Evolutionary conservation across 1,284 basidiomycete species (phyloP).

Genomic region (Papiliotrema terrestris): DNA sequence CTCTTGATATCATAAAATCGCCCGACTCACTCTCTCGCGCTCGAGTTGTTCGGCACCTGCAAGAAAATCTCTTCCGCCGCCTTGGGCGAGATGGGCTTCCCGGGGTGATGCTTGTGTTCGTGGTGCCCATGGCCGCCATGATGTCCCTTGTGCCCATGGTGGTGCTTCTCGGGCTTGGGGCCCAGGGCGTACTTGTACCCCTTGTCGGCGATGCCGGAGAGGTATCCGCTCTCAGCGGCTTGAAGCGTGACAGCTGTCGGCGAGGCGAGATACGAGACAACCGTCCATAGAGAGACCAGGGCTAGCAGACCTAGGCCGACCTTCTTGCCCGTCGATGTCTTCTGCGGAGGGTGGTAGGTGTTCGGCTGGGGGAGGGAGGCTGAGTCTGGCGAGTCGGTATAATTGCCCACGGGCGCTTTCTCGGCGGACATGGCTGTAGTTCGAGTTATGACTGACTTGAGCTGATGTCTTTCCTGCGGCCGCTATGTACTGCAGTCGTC

Average conservation of each 20-base stretch:
- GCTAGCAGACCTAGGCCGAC: neutral
- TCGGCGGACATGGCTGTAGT: too few species aligned
- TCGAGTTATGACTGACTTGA: too few species aligned
- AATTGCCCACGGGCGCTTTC: too few species aligned
- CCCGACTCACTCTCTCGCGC: constrained; percentile 33
- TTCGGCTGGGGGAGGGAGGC: neutral
- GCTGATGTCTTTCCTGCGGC: too few species aligned
- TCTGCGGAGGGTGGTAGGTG: neutral
- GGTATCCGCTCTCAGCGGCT: neutral
- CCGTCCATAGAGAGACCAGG: neutral
- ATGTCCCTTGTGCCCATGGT: constrained; percentile 4
- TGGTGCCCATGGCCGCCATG: neutral
- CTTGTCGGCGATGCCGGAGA: neutral
- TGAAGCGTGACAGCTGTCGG: neutral
- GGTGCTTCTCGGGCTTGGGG: neutral
- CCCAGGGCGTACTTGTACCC: neutral
- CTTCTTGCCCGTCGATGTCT: neutral
- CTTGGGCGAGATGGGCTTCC: constrained; percentile 25
- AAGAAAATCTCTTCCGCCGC: constrained; percentile 45
- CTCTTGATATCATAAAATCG: neutral
- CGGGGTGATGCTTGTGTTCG: constrained; percentile 1
- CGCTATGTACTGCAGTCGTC: too few species aligned
- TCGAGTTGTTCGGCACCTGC: constrained; percentile 39
- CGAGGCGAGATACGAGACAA: neutral
- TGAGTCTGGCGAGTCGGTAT: neutral